Evolutionary conservation across 228 moss, liverwort and hornwort genomes (phyloP), one percentile per base, ranked within the genome.

Genomic region (Sphagnum fallax): DNA sequence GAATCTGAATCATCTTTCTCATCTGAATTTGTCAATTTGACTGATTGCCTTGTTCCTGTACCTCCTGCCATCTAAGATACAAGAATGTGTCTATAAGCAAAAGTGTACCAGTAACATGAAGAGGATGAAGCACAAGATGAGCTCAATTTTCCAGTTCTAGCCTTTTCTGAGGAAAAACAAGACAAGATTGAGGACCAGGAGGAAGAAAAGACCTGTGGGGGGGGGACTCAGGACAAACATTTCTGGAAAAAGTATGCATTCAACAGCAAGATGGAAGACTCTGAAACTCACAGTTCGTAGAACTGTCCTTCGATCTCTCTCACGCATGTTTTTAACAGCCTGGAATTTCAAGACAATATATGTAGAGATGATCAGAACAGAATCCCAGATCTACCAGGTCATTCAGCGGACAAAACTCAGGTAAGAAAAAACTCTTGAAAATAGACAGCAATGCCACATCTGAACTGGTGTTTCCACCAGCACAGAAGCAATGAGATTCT

Each of bases 231-330:
- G 18, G 9, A 48, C 12, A 10, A 50, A 66, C 7, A 67, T 49
- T 66, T 47, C 66, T 51, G 52, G 32, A 66, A 53, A 8, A 49
- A 49, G 10, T 16, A 6, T 60, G 47, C 1, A 61, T 49, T 6
- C 50, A 49, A 15, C n/a, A 51, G 5, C 50, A 48, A 10, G 14
- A 51, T 5, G 51, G 1, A 48, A 49, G 49, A 48, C n/a, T 4
- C 9, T 53, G 32, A 48, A 72, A 69, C 87, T 63, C 78, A 87
- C 87, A 70, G 80, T 80, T 65, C 87, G 74, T 53, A 83, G 68
- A 58, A 87, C 48, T 65, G 83, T 87, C 72, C 87, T 76, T 61
- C 83, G 76, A 68, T 87, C 87, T 76, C 83, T 76, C 68, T 87
- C 87, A 69, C 87, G 80, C 83, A 87, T 78, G 6, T 55, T 57